Conservation (phyloP, 768 basidiomycete genomes). For the Boletus vinaceobasis region DNA sequence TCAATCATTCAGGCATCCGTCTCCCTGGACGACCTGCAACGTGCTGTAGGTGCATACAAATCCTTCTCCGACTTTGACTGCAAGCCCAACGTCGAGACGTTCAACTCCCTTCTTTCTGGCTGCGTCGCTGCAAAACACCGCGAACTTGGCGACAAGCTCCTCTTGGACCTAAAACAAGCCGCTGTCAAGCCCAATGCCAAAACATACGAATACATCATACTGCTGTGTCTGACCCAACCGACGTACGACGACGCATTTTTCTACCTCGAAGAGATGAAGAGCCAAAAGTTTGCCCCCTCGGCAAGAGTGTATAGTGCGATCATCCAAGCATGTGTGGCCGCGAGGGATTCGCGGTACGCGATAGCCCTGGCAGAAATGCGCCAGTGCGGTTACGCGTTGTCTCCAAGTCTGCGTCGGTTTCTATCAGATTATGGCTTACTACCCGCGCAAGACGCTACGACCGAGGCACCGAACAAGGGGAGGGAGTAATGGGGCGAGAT, state of each 20-base stretch:
- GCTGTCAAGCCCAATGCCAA: slow-evolving; percentile 51
- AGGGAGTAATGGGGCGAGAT: not conserved
- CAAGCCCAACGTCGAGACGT: slow-evolving; percentile 60
- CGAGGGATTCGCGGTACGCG: slow-evolving; percentile 58
- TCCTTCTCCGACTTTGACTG: slow-evolving; percentile 53
- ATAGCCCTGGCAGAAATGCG: slow-evolving; percentile 71
- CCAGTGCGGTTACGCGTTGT: slow-evolving; percentile 50
- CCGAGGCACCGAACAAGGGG: not conserved
- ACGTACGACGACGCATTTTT: slow-evolving; percentile 85
- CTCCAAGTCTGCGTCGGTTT: slow-evolving; percentile 29
- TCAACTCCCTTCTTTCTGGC: slow-evolving; percentile 64
- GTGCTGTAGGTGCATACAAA: slow-evolving; percentile 76
- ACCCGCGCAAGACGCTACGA: not conserved
- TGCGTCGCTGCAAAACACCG: slow-evolving; percentile 59
- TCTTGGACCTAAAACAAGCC: slow-evolving; percentile 61
- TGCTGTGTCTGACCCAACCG: slow-evolving; percentile 65
- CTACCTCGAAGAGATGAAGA: slow-evolving; percentile 88
- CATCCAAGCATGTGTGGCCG: slow-evolving; percentile 51
- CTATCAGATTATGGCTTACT: slow-evolving; percentile 24
- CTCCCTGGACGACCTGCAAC: slow-evolving; percentile 61
- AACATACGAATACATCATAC: slow-evolving; percentile 67
- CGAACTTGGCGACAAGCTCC: slow-evolving; percentile 62
- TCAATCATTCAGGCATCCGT: slow-evolving; percentile 64
- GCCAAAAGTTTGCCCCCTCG: slow-evolving; percentile 52
- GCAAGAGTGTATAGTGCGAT: slow-evolving; percentile 55